phyloP scores from a whole-genome alignment of 148 eudicot genomes.

The Oxyria digyna region DNA sequence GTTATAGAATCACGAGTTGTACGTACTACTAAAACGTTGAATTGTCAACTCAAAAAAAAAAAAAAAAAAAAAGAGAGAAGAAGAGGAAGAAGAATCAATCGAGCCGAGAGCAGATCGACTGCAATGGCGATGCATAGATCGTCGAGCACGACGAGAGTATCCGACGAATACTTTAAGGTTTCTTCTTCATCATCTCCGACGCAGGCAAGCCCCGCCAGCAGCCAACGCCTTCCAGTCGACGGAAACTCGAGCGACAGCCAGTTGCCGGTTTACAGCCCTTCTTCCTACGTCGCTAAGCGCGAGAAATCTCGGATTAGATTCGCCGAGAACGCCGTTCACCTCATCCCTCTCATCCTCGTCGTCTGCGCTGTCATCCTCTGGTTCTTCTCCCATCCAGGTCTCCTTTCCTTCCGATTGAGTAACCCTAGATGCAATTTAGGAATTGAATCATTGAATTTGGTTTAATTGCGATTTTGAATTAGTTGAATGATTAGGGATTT shows the following conservation, averaged over 20 bases:
- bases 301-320: slow-evolving; percentile 44
- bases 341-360: slow-evolving; percentile 57
- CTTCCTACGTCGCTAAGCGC: slow-evolving; percentile 32
- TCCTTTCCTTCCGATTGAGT: not conserved
- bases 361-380: slow-evolving; percentile 52
- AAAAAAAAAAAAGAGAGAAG: not conserved
- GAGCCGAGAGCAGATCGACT: not conserved
- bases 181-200: slow-evolving; percentile 19
- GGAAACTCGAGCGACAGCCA: slow-evolving; percentile 8
- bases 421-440: too few relatives aligned
- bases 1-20: too few relatives aligned
- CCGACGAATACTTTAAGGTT: slow-evolving; percentile 34
- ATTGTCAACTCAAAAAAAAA: too few relatives aligned
- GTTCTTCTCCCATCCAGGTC: slow-evolving; percentile 66
- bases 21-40: too few relatives aligned
- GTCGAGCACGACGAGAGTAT: slow-evolving; percentile 47
- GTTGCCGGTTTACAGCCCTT: slow-evolving; percentile 38
- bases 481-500: not conserved
- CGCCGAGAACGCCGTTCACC: slow-evolving; percentile 56
- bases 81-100: not conserved
- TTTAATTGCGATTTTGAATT: not conserved
- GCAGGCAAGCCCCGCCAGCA: not conserved
- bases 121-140: slow-evolving; percentile 43
- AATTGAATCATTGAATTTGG: not conserved
- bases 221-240: not conserved